Percentiles rank a stretch among this genome's conserved stretches.
phyloP scores from a whole-genome alignment of 352 stramenopile genomes.

The Globisporangium yorkense region DNA sequence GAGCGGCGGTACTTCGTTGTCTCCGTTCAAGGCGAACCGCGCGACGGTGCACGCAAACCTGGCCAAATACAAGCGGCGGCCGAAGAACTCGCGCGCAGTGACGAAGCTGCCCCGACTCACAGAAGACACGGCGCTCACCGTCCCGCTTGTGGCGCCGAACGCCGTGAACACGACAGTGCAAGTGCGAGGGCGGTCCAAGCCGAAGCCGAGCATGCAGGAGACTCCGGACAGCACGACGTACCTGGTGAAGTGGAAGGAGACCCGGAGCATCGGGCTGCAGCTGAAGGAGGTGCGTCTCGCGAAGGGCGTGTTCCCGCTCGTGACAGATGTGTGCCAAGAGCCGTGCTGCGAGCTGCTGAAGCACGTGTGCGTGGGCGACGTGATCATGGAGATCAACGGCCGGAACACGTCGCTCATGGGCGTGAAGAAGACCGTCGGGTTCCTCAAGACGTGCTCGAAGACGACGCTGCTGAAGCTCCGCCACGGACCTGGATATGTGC shows the following conservation, averaged over 20 bases:
- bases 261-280: slow-evolving; percentile 78
- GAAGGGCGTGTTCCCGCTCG: slow-evolving; percentile 75
- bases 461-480: slow-evolving; percentile 84
- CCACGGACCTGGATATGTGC: slow-evolving; percentile 66
- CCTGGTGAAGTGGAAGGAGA: slow-evolving; percentile 87
- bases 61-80: slow-evolving; percentile 73
- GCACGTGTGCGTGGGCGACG: slow-evolving; percentile 78
- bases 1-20: slow-evolving; percentile 12
- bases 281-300: slow-evolving; percentile 73
- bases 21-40: slow-evolving; percentile 27
- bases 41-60: slow-evolving; percentile 50
- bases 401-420: slow-evolving; percentile 85
- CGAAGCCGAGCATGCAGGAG: slow-evolving; percentile 68
- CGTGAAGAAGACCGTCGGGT: slow-evolving; percentile 87
- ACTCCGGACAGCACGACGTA: slow-evolving; percentile 82
- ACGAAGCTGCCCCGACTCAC: slow-evolving; percentile 57
- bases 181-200: slow-evolving; percentile 71
- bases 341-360: slow-evolving; percentile 77
- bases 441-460: slow-evolving; percentile 82
- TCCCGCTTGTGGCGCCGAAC: slow-evolving; percentile 73
- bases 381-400: slow-evolving; percentile 88
- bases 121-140: slow-evolving; percentile 58
- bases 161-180: slow-evolving; percentile 82
- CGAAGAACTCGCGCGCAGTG: slow-evolving; percentile 55
- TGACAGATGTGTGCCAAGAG: slow-evolving; percentile 80